Conservation (phyloP, 2,329 filamentous ascomycete species). For the Aspergillus alliaceus region DNA sequence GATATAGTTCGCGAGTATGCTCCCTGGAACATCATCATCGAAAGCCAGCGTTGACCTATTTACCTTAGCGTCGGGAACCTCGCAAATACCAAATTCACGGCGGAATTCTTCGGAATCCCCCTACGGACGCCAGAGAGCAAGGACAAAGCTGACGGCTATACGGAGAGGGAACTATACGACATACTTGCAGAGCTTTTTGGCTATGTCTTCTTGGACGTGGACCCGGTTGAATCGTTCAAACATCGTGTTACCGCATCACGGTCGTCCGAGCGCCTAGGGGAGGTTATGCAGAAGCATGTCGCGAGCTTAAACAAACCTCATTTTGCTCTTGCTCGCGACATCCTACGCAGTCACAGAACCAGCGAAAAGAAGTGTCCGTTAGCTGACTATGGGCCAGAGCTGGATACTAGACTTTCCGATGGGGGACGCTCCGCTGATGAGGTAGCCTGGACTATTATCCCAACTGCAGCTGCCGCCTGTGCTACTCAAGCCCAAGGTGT, state of each 20-base stretch:
- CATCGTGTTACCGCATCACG: not conserved
- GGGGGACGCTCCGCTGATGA: constrained; percentile 9
- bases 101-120: constrained; percentile 4
- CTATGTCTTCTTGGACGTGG: constrained; percentile 13
- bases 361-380: not conserved
- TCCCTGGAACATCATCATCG: not conserved
- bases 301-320: not conserved
- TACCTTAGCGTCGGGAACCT: constrained; percentile 1
- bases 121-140: not conserved
- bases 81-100: constrained; percentile 2
- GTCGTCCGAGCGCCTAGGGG: constrained; percentile 2
- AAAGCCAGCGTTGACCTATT: not conserved
- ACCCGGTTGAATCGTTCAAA: constrained; percentile 4
- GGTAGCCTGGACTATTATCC: constrained; percentile 10
- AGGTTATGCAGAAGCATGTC: constrained; percentile 4
- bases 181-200: constrained; percentile 4
- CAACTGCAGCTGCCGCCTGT: constrained; percentile 11
- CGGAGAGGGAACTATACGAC: not conserved
- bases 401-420: constrained; percentile 2
- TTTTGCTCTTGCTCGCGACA: not conserved
- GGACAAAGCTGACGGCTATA: not conserved
- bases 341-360: not conserved
- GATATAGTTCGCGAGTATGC: constrained; percentile 7
- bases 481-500: constrained; percentile 13
- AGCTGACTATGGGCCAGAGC: constrained; percentile 4